A percentile compares a stretch with the other conserved stretches of the same genome.
Evolutionary conservation across 192 early-diverging fungal genomes (phyloP).

Genomic region (Podila epigama): DNA sequence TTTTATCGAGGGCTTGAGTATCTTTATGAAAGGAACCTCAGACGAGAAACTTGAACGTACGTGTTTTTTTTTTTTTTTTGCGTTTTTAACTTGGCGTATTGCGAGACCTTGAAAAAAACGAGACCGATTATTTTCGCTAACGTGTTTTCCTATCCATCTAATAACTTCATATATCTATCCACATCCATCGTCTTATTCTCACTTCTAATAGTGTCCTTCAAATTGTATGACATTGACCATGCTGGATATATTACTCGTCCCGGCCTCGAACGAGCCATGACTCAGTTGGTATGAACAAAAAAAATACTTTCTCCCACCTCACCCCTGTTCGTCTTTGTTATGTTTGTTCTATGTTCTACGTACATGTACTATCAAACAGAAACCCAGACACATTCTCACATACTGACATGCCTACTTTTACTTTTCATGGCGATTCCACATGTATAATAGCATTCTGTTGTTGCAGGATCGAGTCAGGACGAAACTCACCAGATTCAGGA

Average conservation of each 20-base stretch:
- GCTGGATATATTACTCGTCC: conserved; percentile 76
- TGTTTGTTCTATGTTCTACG: conserved; percentile 8
- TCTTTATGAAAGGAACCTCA: conserved; percentile 79
- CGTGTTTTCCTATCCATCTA: no score
- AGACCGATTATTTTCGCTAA: no score
- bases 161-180: no score
- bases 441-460: conserved; percentile 42
- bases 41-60: conserved; percentile 80
- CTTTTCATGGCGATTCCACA: not conserved
- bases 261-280: conserved; percentile 76
- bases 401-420: not conserved
- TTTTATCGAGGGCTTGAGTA: conserved; percentile 70
- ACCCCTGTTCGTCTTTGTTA: conserved; percentile 1
- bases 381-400: no score
- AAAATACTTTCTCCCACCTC: not conserved
- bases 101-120: not conserved
- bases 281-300: conserved; percentile 67
- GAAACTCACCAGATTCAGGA: conserved; percentile 67
- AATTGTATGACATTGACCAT: conserved; percentile 81
- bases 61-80: conserved; percentile 5
- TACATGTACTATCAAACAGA: not conserved
- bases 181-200: conserved; percentile 1
- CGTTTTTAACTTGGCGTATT: not conserved
- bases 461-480: conserved; percentile 63
- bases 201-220: conserved; percentile 69